These are phyloP conservation scores for Trametopsis cervina DNA, from an alignment of 768 basidiomycete genomes.

Conservation along the genomic window DNA sequence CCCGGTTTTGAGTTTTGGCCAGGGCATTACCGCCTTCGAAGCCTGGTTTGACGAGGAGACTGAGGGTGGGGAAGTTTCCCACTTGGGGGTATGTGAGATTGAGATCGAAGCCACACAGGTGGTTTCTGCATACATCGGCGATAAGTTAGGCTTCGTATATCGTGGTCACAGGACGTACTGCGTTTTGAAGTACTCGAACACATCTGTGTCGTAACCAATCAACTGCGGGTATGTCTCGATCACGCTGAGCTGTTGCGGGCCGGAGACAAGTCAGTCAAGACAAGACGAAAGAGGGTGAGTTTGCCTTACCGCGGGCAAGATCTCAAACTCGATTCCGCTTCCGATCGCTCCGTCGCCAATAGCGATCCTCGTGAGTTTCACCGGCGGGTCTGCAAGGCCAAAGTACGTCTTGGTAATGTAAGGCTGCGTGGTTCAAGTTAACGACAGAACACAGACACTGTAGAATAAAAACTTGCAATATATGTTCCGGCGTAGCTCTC, in stretches of 20 bases:
- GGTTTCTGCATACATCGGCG: conserved; percentile 28
- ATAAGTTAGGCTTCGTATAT: neutral
- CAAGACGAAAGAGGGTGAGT: conserved; percentile 22
- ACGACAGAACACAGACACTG: neutral
- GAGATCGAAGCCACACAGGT: conserved; percentile 60
- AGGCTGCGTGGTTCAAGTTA: conserved; percentile 34
- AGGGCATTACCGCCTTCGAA: neutral
- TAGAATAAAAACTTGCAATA: conserved; percentile 34
- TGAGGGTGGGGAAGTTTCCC: conserved; percentile 37
- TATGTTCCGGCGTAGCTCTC: conserved; percentile 74
- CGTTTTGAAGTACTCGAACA: conserved; percentile 59
- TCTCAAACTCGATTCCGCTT: conserved; percentile 12
- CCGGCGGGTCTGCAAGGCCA: conserved; percentile 53
- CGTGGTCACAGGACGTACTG: conserved; percentile 39
- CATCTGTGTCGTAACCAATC: conserved; percentile 61
- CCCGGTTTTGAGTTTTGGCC: neutral
- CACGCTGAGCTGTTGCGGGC: conserved; percentile 36
- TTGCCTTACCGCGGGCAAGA: conserved; percentile 29
- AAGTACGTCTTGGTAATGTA: conserved; percentile 73
- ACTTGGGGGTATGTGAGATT: conserved; percentile 64
- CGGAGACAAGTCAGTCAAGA: neutral
- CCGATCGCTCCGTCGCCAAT: conserved; percentile 69
- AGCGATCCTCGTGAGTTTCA: conserved; percentile 58
- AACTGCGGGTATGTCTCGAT: conserved; percentile 74
- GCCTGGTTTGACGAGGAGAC: conserved; percentile 6